A percentile compares a stretch with the other conserved stretches of the same genome.
phyloP scores from a whole-genome alignment of 2,329 filamentous ascomycete species.

The Penicillium concentricum region DNA sequence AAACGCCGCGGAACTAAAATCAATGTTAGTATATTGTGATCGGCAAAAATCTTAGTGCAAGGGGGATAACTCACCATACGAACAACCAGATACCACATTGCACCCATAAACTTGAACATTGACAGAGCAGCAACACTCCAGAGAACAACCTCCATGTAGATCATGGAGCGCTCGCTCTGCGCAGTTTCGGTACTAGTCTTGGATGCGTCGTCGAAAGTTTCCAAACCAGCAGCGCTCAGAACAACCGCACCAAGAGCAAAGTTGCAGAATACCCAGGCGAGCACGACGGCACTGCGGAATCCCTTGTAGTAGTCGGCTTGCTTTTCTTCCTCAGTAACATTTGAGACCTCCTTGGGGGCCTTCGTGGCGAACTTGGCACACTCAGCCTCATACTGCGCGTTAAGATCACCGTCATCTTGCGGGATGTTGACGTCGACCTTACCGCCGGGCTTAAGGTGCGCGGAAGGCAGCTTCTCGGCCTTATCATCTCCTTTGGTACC shows the following conservation, averaged over 20 bases:
- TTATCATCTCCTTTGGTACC: constrained; percentile 98
- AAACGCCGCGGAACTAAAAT: constrained; percentile 53
- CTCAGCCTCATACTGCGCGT: constrained; percentile 90
- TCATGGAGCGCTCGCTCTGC: constrained; percentile 62
- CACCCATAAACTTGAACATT: constrained; percentile 82
- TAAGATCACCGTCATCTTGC: constrained; percentile 90
- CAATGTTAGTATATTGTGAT: constrained; percentile 28
- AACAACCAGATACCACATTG: constrained; percentile 88
- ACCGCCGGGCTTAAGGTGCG: constrained; percentile 86
- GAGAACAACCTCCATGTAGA: constrained; percentile 83
- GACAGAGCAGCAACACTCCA: constrained; percentile 86
- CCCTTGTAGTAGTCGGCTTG: constrained; percentile 99
- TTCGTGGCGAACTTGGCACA: constrained; percentile 72
- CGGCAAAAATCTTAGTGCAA: neutral
- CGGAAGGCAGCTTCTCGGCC: constrained; percentile 81
- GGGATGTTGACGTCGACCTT: constrained; percentile 87
- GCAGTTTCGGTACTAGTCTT: constrained; percentile 36
- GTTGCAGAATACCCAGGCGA: constrained; percentile 96
- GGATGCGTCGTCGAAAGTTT: constrained; percentile 55
- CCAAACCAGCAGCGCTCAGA: constrained; percentile 78
- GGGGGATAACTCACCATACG: constrained; percentile 66
- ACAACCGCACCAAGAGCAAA: constrained; percentile 84
- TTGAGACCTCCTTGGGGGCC: constrained; percentile 63
- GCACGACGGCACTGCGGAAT: constrained; percentile 85
- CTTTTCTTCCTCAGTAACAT: constrained; percentile 62